Evolutionary conservation across 2,329 filamentous ascomycete genomes (phyloP).

Genomic region (Neoarthrinium moseri): DNA sequence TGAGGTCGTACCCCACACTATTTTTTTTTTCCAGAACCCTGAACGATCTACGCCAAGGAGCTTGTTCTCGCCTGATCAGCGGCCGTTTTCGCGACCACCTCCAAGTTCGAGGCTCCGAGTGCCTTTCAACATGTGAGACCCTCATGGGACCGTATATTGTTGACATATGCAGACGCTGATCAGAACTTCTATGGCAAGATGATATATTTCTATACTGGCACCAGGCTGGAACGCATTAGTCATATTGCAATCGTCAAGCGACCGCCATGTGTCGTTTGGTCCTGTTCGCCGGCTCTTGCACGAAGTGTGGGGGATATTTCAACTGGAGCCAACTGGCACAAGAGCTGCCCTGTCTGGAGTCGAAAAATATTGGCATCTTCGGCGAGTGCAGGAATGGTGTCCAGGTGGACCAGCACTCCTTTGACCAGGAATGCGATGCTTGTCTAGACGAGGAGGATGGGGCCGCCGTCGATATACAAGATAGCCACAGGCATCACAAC

Average conservation of each 20-base stretch:
- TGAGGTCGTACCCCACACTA: conserved; percentile 5
- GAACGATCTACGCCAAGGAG: conserved; percentile 7
- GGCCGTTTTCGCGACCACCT: conserved; percentile 5
- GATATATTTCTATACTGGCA: no score
- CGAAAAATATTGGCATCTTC: conserved; percentile 46
- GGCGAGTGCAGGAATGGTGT: conserved; percentile 42
- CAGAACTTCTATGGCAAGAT: no score
- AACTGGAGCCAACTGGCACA: conserved; percentile 45
- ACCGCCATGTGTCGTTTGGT: conserved; percentile 45
- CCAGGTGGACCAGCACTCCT: conserved; percentile 39
- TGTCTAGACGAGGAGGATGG: conserved; percentile 42
- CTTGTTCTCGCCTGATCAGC: conserved; percentile 1
- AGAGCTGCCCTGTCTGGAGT: conserved; percentile 45
- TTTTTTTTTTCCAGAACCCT: neutral
- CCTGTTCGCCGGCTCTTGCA: conserved; percentile 42
- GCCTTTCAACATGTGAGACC: neutral
- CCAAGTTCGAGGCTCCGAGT: neutral
- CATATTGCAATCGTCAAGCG: neutral
- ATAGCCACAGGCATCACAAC: conserved; percentile 9
- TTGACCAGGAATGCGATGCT: conserved; percentile 46
- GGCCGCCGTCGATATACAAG: conserved; percentile 33
- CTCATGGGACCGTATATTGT: no score
- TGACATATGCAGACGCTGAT: no score
- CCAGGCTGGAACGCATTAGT: neutral
- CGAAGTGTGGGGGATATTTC: conserved; percentile 37